These are phyloP conservation scores for Pseudoneurospora amorphoporcata DNA, from an alignment of 495 filamentous ascomycete genomes.

Conservation along the genomic window DNA sequence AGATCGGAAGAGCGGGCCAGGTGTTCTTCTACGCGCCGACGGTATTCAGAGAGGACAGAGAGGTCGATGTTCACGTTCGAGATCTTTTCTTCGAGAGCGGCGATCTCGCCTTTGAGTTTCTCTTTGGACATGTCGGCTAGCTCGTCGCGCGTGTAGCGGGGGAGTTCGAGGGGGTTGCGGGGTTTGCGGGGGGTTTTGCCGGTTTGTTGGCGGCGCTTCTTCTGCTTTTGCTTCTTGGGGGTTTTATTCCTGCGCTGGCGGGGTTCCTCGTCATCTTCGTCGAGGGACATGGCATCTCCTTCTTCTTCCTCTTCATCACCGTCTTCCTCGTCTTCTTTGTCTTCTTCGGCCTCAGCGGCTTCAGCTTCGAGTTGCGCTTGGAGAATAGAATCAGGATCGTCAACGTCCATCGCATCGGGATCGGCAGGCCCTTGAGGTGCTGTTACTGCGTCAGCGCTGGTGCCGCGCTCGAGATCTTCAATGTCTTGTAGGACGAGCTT, in stretches of 20 bases:
- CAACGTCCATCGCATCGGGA: constrained; percentile 12
- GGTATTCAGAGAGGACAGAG: constrained; percentile 85
- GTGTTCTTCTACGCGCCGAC: constrained; percentile 80
- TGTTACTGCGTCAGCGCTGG: neutral
- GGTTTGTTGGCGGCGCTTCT: neutral
- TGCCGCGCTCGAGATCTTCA: constrained; percentile 45
- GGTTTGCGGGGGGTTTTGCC: constrained; percentile 1
- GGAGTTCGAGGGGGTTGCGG: constrained; percentile 46
- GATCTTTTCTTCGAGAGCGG: constrained; percentile 82
- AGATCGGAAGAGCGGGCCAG: constrained; percentile 72
- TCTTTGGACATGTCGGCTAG: constrained; percentile 87
- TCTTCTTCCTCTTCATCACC: neutral
- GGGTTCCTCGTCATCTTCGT: neutral
- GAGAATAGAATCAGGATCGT: constrained; percentile 17
- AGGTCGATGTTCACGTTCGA: constrained; percentile 84
- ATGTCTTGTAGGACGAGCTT: constrained; percentile 73
- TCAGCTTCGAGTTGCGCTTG: constrained; percentile 12
- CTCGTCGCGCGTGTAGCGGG: constrained; percentile 81
- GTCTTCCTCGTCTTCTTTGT: constrained; percentile 14
- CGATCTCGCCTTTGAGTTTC: constrained; percentile 76
- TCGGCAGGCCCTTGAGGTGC: constrained; percentile 4
- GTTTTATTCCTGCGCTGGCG: neutral
- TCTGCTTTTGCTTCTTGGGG: neutral
- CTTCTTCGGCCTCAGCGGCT: constrained; percentile 14
- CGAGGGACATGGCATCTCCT: neutral